These are phyloP conservation scores for Tetragonia tetragonoides DNA, from an alignment of 148 eudicot species.

Conservation along the genomic window DNA sequence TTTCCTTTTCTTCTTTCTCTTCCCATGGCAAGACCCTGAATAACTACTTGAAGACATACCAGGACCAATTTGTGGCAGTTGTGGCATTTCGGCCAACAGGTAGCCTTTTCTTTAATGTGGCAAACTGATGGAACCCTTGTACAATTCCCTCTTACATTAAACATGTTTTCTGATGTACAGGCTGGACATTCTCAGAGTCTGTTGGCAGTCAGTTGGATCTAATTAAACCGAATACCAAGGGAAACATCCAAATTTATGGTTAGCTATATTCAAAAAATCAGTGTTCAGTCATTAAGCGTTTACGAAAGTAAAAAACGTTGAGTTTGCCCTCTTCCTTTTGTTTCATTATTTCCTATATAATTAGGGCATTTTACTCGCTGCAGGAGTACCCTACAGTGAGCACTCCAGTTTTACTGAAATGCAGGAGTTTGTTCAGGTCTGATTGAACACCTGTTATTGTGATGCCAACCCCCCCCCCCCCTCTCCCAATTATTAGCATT, in stretches of 20 bases:
- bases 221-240: slow-evolving; percentile 51
- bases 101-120: slow-evolving; percentile 15
- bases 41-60: slow-evolving; percentile 42
- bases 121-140: neutral
- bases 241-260: slow-evolving; percentile 57
- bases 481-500: neutral
- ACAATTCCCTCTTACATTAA: neutral
- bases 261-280: slow-evolving; percentile 10
- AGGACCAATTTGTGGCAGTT: slow-evolving; percentile 39
- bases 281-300: neutral
- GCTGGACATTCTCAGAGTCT: slow-evolving; percentile 66
- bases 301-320: neutral
- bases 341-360: neutral
- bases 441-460: slow-evolving; percentile 4
- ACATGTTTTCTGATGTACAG: slow-evolving; percentile 27
- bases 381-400: slow-evolving; percentile 78
- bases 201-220: slow-evolving; percentile 51
- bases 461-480: too few relatives aligned
- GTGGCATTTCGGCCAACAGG: slow-evolving; percentile 73
- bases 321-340: neutral
- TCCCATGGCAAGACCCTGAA: slow-evolving; percentile 36
- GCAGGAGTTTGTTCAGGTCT: slow-evolving; percentile 64
- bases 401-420: slow-evolving; percentile 68
- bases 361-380: slow-evolving; percentile 3
- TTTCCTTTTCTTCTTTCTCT: slow-evolving; percentile 11